Percentiles rank a stretch among this genome's conserved stretches.
Evolutionary conservation across 2,329 filamentous ascomycete species (phyloP).

Genomic region (Aspergillus uvarum): DNA sequence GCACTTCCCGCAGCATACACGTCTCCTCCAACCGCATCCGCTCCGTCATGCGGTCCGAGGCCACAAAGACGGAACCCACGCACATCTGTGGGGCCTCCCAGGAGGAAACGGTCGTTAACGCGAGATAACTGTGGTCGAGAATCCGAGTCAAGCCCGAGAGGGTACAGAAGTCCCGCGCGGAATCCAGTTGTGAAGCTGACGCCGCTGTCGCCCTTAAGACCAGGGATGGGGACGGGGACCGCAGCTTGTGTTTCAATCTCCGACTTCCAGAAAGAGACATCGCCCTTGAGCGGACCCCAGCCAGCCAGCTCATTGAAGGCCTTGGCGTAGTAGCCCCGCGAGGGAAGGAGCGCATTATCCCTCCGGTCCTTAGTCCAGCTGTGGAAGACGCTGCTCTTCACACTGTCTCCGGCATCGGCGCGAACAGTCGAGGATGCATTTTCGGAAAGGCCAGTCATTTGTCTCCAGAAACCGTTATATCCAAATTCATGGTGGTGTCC

Average conservation of each 20-base stretch:
- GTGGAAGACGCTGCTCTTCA: slow-evolving; percentile 85
- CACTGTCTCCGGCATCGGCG: slow-evolving; percentile 81
- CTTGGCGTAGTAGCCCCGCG: slow-evolving; percentile 76
- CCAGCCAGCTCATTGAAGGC: slow-evolving; percentile 82
- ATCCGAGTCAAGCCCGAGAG: slow-evolving; percentile 63
- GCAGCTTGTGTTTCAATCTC: slow-evolving; percentile 80
- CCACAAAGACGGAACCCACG: slow-evolving; percentile 89
- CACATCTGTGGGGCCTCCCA: slow-evolving; percentile 91
- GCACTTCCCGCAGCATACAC: slow-evolving; percentile 86
- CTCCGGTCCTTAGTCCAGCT: slow-evolving; percentile 76
- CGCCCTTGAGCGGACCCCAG: slow-evolving; percentile 76
- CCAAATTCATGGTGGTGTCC: slow-evolving; percentile 74
- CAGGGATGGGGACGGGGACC: slow-evolving; percentile 69
- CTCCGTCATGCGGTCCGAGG: slow-evolving; percentile 81
- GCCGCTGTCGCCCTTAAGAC: slow-evolving; percentile 67
- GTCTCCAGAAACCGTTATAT: slow-evolving; percentile 82
- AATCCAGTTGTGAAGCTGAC: slow-evolving; percentile 81
- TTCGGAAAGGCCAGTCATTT: slow-evolving; percentile 74
- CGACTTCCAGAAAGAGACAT: slow-evolving; percentile 92
- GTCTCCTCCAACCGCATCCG: slow-evolving; percentile 86
- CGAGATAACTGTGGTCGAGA: slow-evolving; percentile 65
- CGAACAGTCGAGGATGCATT: slow-evolving; percentile 79
- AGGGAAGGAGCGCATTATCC: slow-evolving; percentile 82
- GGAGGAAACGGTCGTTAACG: slow-evolving; percentile 91
- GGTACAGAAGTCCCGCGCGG: slow-evolving; percentile 78